Base-by-base conservation (phyloP, 306 rosid genomes). In the Pachyrhizus erosus region DNA sequence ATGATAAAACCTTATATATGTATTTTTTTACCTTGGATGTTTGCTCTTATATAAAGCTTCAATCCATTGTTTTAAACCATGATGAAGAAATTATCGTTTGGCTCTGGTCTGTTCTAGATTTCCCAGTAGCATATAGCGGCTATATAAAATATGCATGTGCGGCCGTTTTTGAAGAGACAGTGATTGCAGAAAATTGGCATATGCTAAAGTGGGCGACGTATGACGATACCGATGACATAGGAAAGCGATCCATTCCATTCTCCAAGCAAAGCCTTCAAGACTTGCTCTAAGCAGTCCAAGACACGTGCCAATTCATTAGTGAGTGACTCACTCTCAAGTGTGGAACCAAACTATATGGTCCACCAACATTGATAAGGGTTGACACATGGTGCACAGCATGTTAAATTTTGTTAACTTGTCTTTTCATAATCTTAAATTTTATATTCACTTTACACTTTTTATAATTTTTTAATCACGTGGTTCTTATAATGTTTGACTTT, bases 161-260 rank as follows among this genome's bases (percentile, higher is more conserved):
- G 42, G 70, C 70, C 80, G 27, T 40, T 27, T 58, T 76, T 20
- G 40, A 61, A 26, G 55, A 76, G 80, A 76, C 26, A 58, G 70
- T 15, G 70, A 58, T 40, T 14, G 69, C 2, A 14, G n/a, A 23
- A 21, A 58, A 58, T 12, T 21, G 1, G 67, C 15, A 75, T 52
- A 29, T 73, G 37, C 37, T 2, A n/a, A 37, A 20, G 15, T 40
- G 74, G 70, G 9, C 2, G 11, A 40, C 0, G 20, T 1, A 70
- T 71, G 61, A 71, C 29, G 66, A 73, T 31, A 9, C 11, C 45
- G 40, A 1, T 74, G 78, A 74, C 78, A 34, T 33, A 0, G 7
- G 66, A 49, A 6, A 1, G 1, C 31, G 43, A 17, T n/a, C 58
- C 33, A 68, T 33, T 21, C 6, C 70, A 34, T 1, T 12, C 20